Evolutionary conservation across 352 stramenopile genomes (phyloP).

Genomic region (Peronospora belbahrii): DNA sequence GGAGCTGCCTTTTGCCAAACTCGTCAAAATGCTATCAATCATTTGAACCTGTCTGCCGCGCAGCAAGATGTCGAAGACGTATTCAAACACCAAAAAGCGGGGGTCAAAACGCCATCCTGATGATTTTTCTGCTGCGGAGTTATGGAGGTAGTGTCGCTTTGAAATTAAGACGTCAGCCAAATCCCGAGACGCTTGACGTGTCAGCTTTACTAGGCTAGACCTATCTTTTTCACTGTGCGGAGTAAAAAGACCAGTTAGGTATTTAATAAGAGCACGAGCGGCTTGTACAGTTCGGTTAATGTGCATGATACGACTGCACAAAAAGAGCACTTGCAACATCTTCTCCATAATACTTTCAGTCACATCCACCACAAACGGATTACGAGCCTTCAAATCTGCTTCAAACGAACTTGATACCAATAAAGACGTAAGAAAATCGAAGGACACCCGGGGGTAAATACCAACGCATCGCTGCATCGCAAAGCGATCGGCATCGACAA

Average conservation of each 20-base stretch:
- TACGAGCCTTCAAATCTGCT: constrained; percentile 48
- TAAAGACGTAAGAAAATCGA: constrained; percentile 75
- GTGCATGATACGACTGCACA: constrained; percentile 80
- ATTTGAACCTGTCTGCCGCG: constrained; percentile 97
- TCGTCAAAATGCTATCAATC: constrained; percentile 96
- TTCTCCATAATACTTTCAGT: constrained; percentile 32
- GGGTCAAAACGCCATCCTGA: constrained; percentile 90
- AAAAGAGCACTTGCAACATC: constrained; percentile 54
- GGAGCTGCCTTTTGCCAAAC: constrained; percentile 61
- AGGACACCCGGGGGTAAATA: constrained; percentile 51
- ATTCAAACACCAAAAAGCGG: constrained; percentile 99
- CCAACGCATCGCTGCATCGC: constrained; percentile 50
- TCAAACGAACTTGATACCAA: constrained; percentile 56
- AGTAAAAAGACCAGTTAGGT: constrained; percentile 8
- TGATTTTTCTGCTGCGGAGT: background rate
- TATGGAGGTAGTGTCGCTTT: constrained; percentile 64
- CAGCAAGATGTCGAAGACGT: constrained; percentile 97
- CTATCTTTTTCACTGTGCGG: constrained; percentile 8
- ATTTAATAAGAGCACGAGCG: constrained; percentile 25
- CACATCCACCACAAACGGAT: constrained; percentile 47
- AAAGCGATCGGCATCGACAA: constrained; percentile 34
- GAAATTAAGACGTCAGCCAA: constrained; percentile 65
- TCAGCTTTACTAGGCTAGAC: constrained; percentile 48
- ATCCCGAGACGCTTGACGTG: constrained; percentile 75
- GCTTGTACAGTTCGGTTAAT: constrained; percentile 69